Conservation (phyloP, 2,329 filamentous ascomycete species). For the Periconia sp. region DNA sequence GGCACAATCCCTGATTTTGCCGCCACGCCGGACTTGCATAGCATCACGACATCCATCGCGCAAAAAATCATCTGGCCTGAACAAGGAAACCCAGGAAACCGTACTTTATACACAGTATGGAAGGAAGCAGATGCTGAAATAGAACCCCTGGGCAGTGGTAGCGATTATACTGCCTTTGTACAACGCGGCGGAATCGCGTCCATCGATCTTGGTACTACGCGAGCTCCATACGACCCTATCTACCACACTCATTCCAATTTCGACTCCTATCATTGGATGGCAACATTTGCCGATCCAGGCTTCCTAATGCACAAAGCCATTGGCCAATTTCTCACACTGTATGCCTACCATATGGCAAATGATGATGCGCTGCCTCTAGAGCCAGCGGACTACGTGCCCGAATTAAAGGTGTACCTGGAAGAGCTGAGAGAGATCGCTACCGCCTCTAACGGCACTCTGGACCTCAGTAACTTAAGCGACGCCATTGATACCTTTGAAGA, state of each 20-base stretch:
- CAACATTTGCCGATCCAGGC: conserved; percentile 57
- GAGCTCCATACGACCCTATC: conserved; percentile 47
- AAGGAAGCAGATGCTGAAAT: conserved; percentile 42
- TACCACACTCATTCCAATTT: conserved; percentile 58
- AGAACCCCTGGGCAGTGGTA: conserved; percentile 53
- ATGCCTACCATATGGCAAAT: conserved; percentile 50
- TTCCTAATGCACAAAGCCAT: conserved; percentile 58
- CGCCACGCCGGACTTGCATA: conserved; percentile 50
- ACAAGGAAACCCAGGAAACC: conserved; percentile 42
- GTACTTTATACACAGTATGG: conserved; percentile 56
- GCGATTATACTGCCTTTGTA: conserved; percentile 56
- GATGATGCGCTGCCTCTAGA: conserved; percentile 50
- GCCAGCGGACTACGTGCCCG: conserved; percentile 45
- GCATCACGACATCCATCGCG: conserved; percentile 41
- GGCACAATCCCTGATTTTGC: conserved; percentile 49
- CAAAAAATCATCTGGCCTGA: conserved; percentile 52
- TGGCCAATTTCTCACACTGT: conserved; percentile 53
- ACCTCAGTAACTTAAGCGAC: conserved; percentile 35
- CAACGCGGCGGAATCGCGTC: conserved; percentile 52
- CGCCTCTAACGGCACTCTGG: conserved; percentile 33
- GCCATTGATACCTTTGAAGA: conserved; percentile 47
- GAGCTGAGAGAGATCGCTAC: conserved; percentile 40
- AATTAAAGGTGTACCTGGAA: conserved; percentile 44
- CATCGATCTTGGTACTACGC: conserved; percentile 51
- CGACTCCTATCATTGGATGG: conserved; percentile 60